Percentiles rank a stretch among this genome's conserved stretches.
phyloP scores from a whole-genome alignment of 495 filamentous ascomycete genomes.

The Neurospora africana region DNA sequence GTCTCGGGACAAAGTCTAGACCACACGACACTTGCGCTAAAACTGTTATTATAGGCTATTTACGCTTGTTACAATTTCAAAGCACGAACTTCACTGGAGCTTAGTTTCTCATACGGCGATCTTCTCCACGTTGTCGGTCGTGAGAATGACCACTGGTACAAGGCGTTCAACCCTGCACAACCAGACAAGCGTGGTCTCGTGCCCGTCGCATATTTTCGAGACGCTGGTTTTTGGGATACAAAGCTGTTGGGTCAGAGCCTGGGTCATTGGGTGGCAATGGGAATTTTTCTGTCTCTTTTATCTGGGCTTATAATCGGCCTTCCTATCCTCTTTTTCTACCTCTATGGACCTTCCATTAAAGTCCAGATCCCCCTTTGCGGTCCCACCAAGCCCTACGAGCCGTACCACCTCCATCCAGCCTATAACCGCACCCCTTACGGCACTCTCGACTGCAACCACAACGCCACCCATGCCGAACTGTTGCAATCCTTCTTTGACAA shows the following conservation, averaged over 20 bases:
- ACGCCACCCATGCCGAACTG: background rate
- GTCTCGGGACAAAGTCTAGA: background rate
- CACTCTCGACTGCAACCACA: background rate
- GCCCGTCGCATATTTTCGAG: background rate
- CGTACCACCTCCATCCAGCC: background rate
- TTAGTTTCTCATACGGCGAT: background rate
- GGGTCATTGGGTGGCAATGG: too few relatives aligned
- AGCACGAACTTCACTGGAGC: background rate
- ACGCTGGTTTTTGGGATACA: background rate
- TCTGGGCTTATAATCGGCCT: too few relatives aligned
- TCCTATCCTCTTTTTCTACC: too few relatives aligned
- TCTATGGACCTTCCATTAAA: background rate
- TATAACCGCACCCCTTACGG: background rate
- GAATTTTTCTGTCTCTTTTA: too few relatives aligned
- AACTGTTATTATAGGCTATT: background rate
- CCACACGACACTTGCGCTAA: background rate
- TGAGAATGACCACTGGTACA: background rate
- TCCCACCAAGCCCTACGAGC: background rate
- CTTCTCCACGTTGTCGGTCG: background rate
- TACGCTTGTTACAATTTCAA: too few relatives aligned
- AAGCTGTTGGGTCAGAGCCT: too few relatives aligned
- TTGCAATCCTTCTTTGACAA: background rate
- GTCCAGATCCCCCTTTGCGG: background rate
- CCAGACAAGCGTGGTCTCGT: background rate
- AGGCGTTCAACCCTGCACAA: background rate